Evolutionary conservation across 2,329 filamentous ascomycete species (phyloP).

Genomic region (Thielaviopsis euricoi): DNA sequence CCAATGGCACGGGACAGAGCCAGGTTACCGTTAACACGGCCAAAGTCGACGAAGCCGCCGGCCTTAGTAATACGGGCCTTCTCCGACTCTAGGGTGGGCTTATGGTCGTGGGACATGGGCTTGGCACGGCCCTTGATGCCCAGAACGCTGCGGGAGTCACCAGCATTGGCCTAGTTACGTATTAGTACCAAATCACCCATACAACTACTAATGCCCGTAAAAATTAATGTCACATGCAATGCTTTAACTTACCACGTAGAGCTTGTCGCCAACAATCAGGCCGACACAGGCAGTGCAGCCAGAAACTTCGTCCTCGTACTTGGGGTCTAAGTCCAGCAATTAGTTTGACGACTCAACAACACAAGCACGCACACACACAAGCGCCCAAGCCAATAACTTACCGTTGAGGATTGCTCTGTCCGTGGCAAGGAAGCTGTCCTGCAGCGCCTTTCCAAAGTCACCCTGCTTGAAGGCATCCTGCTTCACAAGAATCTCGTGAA

Average conservation of each 20-base stretch:
- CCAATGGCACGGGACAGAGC: slow-evolving; percentile 93
- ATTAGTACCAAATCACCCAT: slow-evolving; percentile 3
- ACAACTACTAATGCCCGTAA: too few species aligned
- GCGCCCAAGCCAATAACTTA: slow-evolving; percentile 27
- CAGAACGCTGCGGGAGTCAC: slow-evolving; percentile 86
- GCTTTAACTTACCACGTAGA: slow-evolving; percentile 66
- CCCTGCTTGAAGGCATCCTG: slow-evolving; percentile 85
- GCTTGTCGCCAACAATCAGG: slow-evolving; percentile 76
- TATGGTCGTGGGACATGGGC: slow-evolving; percentile 97
- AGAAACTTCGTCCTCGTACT: slow-evolving; percentile 94
- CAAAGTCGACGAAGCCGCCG: slow-evolving; percentile 95
- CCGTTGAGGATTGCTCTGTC: slow-evolving; percentile 91
- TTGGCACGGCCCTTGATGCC: slow-evolving; percentile 96
- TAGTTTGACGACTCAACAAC: background rate
- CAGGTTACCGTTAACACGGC: slow-evolving; percentile 93
- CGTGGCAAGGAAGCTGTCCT: slow-evolving; percentile 92
- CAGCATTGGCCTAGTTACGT: slow-evolving; percentile 72
- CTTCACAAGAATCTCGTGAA: slow-evolving; percentile 87
- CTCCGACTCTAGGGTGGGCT: slow-evolving; percentile 95
- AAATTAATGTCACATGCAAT: background rate
- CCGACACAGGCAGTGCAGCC: slow-evolving; percentile 92
- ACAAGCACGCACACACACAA: background rate
- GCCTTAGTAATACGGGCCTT: slow-evolving; percentile 92
- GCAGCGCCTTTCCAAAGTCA: slow-evolving; percentile 87
- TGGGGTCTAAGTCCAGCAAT: slow-evolving; percentile 53